Percentiles rank a stretch among this genome's conserved stretches.
Evolutionary conservation across 805 yeast genomes (phyloP).

Genomic region (Ogataea thermomethanolica): DNA sequence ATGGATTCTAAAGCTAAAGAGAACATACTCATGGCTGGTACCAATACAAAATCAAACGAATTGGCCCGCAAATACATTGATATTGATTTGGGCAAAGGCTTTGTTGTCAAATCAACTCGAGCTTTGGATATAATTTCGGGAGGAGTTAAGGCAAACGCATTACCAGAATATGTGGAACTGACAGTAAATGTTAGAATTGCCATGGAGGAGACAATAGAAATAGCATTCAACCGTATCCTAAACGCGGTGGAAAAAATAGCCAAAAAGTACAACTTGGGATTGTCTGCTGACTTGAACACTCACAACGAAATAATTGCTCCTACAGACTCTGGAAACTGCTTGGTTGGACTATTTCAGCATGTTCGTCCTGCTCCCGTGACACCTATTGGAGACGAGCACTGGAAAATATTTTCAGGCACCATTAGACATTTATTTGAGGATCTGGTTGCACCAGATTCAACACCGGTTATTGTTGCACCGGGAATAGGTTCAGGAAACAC

Average conservation of each 20-base stretch:
- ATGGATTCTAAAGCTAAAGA: slow-evolving; percentile 34
- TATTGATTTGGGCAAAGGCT: slow-evolving; percentile 30
- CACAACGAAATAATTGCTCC: slow-evolving; percentile 29
- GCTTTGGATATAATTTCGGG: slow-evolving; percentile 46
- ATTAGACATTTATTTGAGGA: slow-evolving; percentile 47
- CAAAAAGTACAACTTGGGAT: slow-evolving; percentile 36
- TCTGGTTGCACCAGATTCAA: slow-evolving; percentile 35
- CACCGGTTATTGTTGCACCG: slow-evolving; percentile 47
- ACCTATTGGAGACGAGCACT: slow-evolving; percentile 40
- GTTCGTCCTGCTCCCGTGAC: slow-evolving; percentile 53
- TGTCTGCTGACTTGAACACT: slow-evolving; percentile 4
- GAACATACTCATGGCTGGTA: slow-evolving; percentile 38
- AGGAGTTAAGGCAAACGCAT: slow-evolving; percentile 48
- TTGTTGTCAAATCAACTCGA: slow-evolving; percentile 44
- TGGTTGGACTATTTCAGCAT: slow-evolving; percentile 8
- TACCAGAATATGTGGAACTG: slow-evolving; percentile 46
- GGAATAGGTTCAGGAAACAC: slow-evolving; percentile 63
- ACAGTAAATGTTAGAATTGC: slow-evolving; percentile 46
- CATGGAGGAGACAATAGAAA: slow-evolving; percentile 35
- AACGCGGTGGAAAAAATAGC: slow-evolving; percentile 29
- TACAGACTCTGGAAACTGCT: slow-evolving; percentile 19
- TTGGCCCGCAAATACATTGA: slow-evolving; percentile 36
- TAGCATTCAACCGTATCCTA: neutral
- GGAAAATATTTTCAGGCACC: slow-evolving; percentile 43
- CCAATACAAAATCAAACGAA: slow-evolving; percentile 36